Conservation (phyloP, 2,329 filamentous ascomycete species). For the Aspergillus felis region DNA sequence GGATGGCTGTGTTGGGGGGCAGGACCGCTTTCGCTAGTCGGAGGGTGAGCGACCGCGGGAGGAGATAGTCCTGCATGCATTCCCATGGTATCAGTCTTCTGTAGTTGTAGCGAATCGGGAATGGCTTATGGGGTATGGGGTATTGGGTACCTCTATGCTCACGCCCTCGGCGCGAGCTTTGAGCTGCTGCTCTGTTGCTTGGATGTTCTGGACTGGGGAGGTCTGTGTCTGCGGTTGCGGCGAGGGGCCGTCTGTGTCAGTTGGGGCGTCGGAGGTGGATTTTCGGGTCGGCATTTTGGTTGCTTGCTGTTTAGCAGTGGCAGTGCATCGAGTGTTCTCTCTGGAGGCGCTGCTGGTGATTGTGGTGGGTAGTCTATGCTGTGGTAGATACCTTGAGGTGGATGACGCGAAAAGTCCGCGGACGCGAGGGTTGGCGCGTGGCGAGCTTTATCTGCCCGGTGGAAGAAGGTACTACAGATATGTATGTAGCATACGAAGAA, state of each 20-base stretch:
- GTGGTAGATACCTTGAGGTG: not conserved
- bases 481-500: too few relatives aligned
- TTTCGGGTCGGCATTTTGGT: slow-evolving; percentile 32
- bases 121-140: too few relatives aligned
- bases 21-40: slow-evolving; percentile 61
- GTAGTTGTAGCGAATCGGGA: too few relatives aligned
- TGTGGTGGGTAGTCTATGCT: not conserved
- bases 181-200: slow-evolving; percentile 37
- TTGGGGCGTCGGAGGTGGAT: slow-evolving; percentile 26
- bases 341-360: not conserved
- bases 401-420: not conserved
- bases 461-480: too few relatives aligned
- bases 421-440: not conserved
- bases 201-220: slow-evolving; percentile 22
- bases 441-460: not conserved
- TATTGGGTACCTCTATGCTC: slow-evolving; percentile 35
- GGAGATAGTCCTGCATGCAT: slow-evolving; percentile 52
- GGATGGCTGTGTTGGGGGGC: slow-evolving; percentile 61
- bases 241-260: slow-evolving; percentile 16
- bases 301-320: not conserved
- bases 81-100: too few relatives aligned
- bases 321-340: not conserved
- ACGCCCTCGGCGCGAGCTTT: slow-evolving; percentile 38
- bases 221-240: slow-evolving; percentile 10
- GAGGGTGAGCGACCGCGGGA: slow-evolving; percentile 60